phyloP scores from a whole-genome alignment of 2,329 filamentous ascomycete species.

The Ceratocystis destructans region DNA sequence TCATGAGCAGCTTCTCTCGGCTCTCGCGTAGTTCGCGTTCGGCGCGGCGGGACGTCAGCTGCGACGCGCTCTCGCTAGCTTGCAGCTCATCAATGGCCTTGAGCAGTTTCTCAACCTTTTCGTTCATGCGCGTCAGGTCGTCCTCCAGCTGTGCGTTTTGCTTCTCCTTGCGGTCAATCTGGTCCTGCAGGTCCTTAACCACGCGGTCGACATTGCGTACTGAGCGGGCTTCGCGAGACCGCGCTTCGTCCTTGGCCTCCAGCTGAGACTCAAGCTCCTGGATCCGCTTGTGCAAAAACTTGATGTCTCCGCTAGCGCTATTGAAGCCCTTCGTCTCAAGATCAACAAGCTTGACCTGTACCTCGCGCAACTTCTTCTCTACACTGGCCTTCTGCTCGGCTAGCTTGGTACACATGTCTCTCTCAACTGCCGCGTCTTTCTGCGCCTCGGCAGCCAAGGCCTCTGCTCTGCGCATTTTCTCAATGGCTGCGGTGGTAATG shows the following conservation, averaged over 20 bases:
- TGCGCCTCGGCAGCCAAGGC: constrained; percentile 78
- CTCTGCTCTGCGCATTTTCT: constrained; percentile 93
- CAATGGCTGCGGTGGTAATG: constrained; percentile 76
- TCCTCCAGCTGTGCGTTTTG: constrained; percentile 67
- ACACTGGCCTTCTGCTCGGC: constrained; percentile 81
- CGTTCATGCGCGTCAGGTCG: constrained; percentile 70
- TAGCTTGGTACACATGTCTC: constrained; percentile 65
- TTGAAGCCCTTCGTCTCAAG: constrained; percentile 96
- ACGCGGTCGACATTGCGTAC: constrained; percentile 86
- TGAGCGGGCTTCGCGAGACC: constrained; percentile 69
- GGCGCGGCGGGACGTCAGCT: constrained; percentile 68
- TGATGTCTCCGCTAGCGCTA: constrained; percentile 83
- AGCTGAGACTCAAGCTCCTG: constrained; percentile 90
- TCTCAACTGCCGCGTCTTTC: constrained; percentile 76
- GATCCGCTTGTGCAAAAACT: constrained; percentile 85
- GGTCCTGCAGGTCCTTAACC: constrained; percentile 81
- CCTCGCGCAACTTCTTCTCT: constrained; percentile 81
- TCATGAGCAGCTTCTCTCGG: constrained; percentile 59
- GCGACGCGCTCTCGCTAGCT: constrained; percentile 65
- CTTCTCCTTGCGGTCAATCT: constrained; percentile 89
- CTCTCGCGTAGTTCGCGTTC: constrained; percentile 86
- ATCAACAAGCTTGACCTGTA: constrained; percentile 80
- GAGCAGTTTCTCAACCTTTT: constrained; percentile 82
- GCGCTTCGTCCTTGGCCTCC: constrained; percentile 66
- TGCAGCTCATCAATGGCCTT: constrained; percentile 89